Conservation (phyloP, 495 filamentous ascomycete genomes). For the Echria macrotheca region DNA sequence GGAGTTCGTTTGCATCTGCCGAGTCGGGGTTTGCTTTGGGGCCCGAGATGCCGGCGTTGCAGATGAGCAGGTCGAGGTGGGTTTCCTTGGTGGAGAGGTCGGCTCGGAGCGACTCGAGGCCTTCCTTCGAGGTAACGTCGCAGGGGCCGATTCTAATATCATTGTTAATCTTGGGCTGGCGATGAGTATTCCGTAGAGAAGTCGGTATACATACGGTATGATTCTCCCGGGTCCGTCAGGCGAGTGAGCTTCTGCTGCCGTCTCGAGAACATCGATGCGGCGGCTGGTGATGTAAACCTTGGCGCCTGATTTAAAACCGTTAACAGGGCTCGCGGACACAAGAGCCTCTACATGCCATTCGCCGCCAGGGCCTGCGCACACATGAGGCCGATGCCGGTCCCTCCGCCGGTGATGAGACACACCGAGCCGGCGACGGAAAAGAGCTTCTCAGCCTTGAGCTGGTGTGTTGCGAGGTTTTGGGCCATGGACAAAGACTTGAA, state of each 20-base stretch:
- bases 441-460: constrained; percentile 35
- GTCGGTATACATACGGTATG: constrained; percentile 16
- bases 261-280: constrained; percentile 48
- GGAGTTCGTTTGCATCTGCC: constrained; percentile 41
- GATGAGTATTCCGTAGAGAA: background rate
- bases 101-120: constrained; percentile 40
- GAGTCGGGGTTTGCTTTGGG: constrained; percentile 33
- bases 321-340: background rate
- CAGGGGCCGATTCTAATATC: constrained; percentile 35
- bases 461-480: constrained; percentile 26
- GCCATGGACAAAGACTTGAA: too few species aligned
- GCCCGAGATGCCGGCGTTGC: constrained; percentile 49
- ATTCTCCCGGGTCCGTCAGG: constrained; percentile 24
- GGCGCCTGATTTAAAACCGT: constrained; percentile 34
- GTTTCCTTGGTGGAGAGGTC: constrained; percentile 36
- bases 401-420: constrained; percentile 56
- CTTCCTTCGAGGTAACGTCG: constrained; percentile 58
- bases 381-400: constrained; percentile 55
- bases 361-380: constrained; percentile 56
- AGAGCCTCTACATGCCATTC: constrained; percentile 34
- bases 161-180: background rate
- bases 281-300: constrained; percentile 62
- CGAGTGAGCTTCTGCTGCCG: constrained; percentile 37
- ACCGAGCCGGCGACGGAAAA: constrained; percentile 52
- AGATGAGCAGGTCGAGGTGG: constrained; percentile 56